Evolutionary conservation across 164 flowering plant species (phyloP).

Genomic region (Sextonia rubra): DNA sequence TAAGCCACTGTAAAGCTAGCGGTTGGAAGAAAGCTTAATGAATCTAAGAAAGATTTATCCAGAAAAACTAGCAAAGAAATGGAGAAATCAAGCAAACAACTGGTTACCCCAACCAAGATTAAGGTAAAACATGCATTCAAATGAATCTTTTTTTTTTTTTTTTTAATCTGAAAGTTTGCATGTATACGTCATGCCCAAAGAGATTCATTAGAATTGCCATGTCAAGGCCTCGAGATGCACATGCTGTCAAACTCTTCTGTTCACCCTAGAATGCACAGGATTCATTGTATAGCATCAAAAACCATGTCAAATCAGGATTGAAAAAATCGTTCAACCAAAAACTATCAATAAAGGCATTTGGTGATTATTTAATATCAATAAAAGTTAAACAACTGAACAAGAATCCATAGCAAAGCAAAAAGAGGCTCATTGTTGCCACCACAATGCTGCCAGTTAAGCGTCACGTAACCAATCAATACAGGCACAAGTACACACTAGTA

Average conservation of each 20-base stretch:
- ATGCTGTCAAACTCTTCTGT: neutral
- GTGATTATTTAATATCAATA: too few species aligned
- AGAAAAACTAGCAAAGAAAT: neutral
- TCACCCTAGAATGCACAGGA: neutral
- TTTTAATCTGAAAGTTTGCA: neutral
- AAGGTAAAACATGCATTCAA: neutral
- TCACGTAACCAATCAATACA: too few species aligned
- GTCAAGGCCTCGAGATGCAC: neutral
- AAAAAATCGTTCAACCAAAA: too few species aligned
- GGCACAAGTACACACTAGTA: too few species aligned
- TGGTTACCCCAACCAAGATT: neutral
- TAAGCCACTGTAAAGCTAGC: neutral
- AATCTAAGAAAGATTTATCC: too few species aligned
- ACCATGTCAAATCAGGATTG: too few species aligned
- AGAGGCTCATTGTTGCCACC: too few species aligned
- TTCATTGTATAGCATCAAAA: neutral
- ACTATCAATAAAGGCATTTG: too few species aligned
- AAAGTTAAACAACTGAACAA: neutral
- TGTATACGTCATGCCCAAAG: neutral
- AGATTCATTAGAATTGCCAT: neutral
- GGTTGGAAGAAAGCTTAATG: too few species aligned
- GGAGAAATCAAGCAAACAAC: neutral
- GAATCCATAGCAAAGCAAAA: too few species aligned
- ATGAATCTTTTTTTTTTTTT: neutral
- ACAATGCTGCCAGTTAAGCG: too few species aligned